These are phyloP conservation scores for Piper longum DNA, from an alignment of 164 flowering plant genomes.

Conservation along the genomic window DNA sequence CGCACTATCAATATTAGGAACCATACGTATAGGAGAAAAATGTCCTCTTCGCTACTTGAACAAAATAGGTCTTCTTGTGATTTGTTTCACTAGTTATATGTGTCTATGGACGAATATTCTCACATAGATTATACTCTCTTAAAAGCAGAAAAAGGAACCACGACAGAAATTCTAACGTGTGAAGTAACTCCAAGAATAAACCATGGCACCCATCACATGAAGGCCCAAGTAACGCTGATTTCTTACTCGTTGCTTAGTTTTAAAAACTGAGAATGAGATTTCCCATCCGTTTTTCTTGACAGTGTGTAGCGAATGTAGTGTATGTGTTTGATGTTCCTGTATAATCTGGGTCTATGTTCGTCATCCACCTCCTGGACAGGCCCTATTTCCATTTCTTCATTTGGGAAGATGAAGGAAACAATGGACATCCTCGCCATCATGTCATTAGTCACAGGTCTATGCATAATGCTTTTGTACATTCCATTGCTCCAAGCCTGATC, in stretches of 20 bases:
- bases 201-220: too few species aligned
- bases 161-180: too few species aligned
- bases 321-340: conserved; percentile 11
- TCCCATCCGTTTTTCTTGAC: conserved; percentile 16
- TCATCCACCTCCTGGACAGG: conserved; percentile 12
- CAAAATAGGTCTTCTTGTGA: too few species aligned
- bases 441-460: conserved; percentile 18
- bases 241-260: background rate
- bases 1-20: too few species aligned
- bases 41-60: too few species aligned
- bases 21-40: too few species aligned
- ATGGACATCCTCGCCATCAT: conserved; percentile 17
- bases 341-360: conserved; percentile 4
- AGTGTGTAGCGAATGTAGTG: conserved; percentile 10
- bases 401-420: conserved; percentile 13
- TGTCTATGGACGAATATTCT: too few species aligned
- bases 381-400: conserved; percentile 11
- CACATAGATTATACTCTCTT: too few species aligned
- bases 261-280: conserved; percentile 6
- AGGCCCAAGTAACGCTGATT: too few species aligned
- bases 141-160: too few species aligned
- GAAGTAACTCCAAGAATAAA: too few species aligned
- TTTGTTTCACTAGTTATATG: too few species aligned
- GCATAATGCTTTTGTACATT: conserved; percentile 18
- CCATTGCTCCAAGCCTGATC: conserved; percentile 9